phyloP scores from a whole-genome alignment of 1,284 basidiomycete genomes.

The Tilletia indica region DNA sequence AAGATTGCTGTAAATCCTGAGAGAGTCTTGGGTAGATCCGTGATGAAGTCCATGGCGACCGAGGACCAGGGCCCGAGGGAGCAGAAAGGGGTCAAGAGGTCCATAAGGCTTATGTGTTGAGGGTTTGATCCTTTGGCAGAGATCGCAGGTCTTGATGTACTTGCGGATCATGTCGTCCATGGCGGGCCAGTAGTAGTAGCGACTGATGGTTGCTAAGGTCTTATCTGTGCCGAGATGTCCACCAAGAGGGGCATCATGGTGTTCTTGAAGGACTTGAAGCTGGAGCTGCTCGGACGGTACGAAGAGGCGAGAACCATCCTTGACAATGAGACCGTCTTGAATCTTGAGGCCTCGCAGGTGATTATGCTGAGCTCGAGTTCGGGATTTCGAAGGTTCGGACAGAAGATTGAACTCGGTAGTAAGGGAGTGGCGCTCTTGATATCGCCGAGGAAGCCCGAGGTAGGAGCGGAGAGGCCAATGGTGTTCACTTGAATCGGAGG shows the following conservation, averaged over 20 bases:
- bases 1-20: slow-evolving; percentile 19
- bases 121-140: slow-evolving; percentile 18
- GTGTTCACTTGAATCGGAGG: not conserved
- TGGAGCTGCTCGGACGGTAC: not conserved
- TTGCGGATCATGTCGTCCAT: slow-evolving; percentile 41
- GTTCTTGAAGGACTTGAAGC: slow-evolving; percentile 29
- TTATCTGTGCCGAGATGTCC: slow-evolving; percentile 60
- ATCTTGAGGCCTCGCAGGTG: not conserved
- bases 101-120: not conserved
- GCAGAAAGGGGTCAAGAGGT: not conserved
- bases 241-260: slow-evolving; percentile 42
- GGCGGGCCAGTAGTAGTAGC: slow-evolving; percentile 55
- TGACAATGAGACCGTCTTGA: slow-evolving; percentile 5
- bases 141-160: slow-evolving; percentile 17
- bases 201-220: slow-evolving; percentile 48
- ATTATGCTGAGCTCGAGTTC: not conserved
- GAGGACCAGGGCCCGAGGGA: slow-evolving; percentile 11
- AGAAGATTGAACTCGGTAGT: not conserved
- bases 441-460: not conserved
- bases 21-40: not conserved
- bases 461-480: not conserved
- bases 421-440: not conserved
- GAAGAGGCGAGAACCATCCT: not conserved
- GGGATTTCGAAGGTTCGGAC: not conserved
- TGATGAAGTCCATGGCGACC: slow-evolving; percentile 19